Percentiles rank a stretch among this genome's conserved stretches.
Evolutionary conservation across 78 protist species (phyloP).

Genomic region (Protostelium mycophagum): DNA sequence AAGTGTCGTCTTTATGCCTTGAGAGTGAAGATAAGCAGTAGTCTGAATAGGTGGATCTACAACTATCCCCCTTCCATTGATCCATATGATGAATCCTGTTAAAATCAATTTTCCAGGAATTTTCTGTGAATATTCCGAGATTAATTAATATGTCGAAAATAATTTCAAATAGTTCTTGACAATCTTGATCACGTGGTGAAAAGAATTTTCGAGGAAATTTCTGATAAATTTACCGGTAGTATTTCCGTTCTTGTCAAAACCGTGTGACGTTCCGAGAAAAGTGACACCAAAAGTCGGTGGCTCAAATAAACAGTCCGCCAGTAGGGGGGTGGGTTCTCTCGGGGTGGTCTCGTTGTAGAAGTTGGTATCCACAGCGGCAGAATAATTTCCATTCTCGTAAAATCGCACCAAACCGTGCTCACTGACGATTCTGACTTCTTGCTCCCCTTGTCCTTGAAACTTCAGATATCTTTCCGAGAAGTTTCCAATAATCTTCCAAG

Average conservation of each 20-base stretch:
- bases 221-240: constrained; percentile 42
- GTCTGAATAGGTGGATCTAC: constrained; percentile 65
- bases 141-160: too few species aligned
- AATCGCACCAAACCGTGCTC: background rate
- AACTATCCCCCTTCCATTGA: constrained; percentile 57
- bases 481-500: too few species aligned
- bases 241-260: constrained; percentile 54
- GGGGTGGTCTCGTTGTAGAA: background rate
- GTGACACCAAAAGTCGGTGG: constrained; percentile 71
- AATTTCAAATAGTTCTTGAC: too few species aligned
- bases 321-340: background rate
- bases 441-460: background rate
- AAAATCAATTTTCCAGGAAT: background rate
- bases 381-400: background rate
- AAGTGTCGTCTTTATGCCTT: constrained; percentile 16
- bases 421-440: background rate
- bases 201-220: background rate
- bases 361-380: background rate
- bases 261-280: constrained; percentile 64
- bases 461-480: too few species aligned
- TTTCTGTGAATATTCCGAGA: background rate
- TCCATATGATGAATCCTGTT: constrained; percentile 62
- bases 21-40: constrained; percentile 23
- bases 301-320: background rate
- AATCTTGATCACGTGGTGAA: background rate